These are phyloP conservation scores for Exophiala viscosa DNA, from an alignment of 2,329 filamentous ascomycete genomes.

Conservation along the genomic window DNA sequence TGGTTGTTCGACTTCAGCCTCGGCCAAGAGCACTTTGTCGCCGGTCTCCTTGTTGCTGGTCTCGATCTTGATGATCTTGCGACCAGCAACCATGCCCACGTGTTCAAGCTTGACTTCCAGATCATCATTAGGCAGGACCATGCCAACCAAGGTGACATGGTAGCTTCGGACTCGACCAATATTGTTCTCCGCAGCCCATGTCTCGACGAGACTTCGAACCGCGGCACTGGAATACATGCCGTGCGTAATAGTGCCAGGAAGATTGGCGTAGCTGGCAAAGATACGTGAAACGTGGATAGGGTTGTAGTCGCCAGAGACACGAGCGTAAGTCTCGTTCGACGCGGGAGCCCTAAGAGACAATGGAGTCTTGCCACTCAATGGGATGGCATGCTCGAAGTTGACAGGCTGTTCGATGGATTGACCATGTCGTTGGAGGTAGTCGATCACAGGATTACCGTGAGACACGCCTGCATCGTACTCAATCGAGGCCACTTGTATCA, in stretches of 20 bases:
- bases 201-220: constrained; percentile 93
- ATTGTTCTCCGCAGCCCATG: constrained; percentile 98
- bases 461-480: constrained; percentile 90
- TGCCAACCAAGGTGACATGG: constrained; percentile 93
- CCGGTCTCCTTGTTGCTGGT: constrained; percentile 92
- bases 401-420: constrained; percentile 92
- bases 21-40: constrained; percentile 90
- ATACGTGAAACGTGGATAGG: constrained; percentile 97
- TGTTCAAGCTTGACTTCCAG: constrained; percentile 94
- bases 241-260: constrained; percentile 96
- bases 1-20: constrained; percentile 96
- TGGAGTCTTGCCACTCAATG: constrained; percentile 85
- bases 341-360: constrained; percentile 85
- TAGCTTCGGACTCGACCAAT: constrained; percentile 95
- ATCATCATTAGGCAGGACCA: constrained; percentile 96
- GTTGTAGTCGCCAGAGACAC: constrained; percentile 97
- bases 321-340: constrained; percentile 96
- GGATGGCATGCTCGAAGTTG: constrained; percentile 96
- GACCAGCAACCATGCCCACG: constrained; percentile 93
- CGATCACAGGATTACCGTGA: constrained; percentile 92
- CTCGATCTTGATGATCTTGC: constrained; percentile 99
- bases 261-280: constrained; percentile 90
- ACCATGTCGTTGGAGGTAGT: constrained; percentile 90
- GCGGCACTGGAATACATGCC: constrained; percentile 99
- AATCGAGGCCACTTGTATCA: constrained; percentile 95